A percentile compares a stretch with the other conserved stretches of the same genome.
Evolutionary conservation across 192 early-diverging fungal species (phyloP).

Genomic region (Entomortierella lignicola): DNA sequence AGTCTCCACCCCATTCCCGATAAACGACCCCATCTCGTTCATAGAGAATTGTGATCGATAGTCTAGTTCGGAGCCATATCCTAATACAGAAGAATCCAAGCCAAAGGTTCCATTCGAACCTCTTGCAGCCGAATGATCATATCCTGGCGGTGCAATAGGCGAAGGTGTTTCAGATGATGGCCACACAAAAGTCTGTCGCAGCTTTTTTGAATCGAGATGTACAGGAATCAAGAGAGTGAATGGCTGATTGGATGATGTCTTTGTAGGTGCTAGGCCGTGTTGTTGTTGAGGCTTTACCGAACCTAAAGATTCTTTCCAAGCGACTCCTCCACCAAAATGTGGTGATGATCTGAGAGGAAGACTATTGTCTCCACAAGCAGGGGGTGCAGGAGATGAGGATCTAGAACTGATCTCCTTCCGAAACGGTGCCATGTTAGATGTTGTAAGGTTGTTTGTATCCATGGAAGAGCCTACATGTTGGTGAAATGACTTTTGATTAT

Average conservation of each 20-base stretch:
- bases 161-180: conserved; percentile 20
- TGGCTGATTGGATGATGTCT: conserved; percentile 4
- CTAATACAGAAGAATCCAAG: not conserved
- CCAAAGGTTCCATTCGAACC: not conserved
- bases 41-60: conserved; percentile 4
- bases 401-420: not conserved
- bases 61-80: conserved; percentile 13
- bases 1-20: not conserved
- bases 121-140: not conserved
- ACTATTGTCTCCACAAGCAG: not conserved
- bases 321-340: not conserved
- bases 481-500: no score
- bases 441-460: not conserved
- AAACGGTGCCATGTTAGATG: not conserved
- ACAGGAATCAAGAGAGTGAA: conserved; percentile 42
- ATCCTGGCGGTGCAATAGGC: not conserved
- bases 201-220: conserved; percentile 5
- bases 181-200: conserved; percentile 39
- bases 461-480: no score
- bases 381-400: not conserved
- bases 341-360: not conserved
- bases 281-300: not conserved
- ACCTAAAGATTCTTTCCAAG: not conserved
- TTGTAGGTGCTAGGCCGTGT: not conserved
- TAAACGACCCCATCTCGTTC: not conserved